Evolutionary conservation across 176 grass and related monocot species (phyloP), one percentile per base, ranked within the genome.

Genomic region (Oryza nivara): DNA sequence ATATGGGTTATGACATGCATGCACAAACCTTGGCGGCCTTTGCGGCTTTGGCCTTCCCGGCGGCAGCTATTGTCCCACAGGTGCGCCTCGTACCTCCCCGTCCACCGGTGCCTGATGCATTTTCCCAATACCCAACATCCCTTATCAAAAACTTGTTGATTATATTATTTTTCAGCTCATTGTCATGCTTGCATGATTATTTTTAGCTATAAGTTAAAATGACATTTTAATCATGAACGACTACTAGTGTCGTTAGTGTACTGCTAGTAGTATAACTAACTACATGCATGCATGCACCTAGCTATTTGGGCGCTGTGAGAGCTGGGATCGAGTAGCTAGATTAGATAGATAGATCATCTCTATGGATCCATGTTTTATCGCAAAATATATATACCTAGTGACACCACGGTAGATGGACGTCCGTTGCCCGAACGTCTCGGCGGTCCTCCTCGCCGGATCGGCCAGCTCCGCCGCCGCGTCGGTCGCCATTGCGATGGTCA

Each of bases 51-150:
- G 69, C 95, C 95, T 75, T 98, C 95, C 76, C 92, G 85, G 83
- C 92, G 95, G 85, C 95, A 98, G 88, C 92, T 95, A 49, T 98
- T 98, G 81, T 98, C 95, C 95, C 95, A 98, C n/a, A 98, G 89
- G 82, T 98, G 95, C n/a, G 95, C 95, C 89, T 98, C 95, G 14
- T 98, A 98, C 49, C 95, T 86, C 45, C 95, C 95, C 6, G 95
- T 98, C 95, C 95, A 98, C 75, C 95, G 76, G 70, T 98, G 95
- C 79, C 95, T 97, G 72, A 43, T 60, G 14, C 38, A 51, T 82
- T 79, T 74, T 45, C 34, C 19, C 30, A 73, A 71, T 74, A 16
- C 36, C 28, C 65, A 72, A 75, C 19, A 58, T 20, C 30, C 2
- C 30, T 58, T 19, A 89, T 6, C 6, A 46, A 60, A 68, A 75